phyloP scores from a whole-genome alignment of 768 basidiomycete species.

The Dioszegia crocea region DNA sequence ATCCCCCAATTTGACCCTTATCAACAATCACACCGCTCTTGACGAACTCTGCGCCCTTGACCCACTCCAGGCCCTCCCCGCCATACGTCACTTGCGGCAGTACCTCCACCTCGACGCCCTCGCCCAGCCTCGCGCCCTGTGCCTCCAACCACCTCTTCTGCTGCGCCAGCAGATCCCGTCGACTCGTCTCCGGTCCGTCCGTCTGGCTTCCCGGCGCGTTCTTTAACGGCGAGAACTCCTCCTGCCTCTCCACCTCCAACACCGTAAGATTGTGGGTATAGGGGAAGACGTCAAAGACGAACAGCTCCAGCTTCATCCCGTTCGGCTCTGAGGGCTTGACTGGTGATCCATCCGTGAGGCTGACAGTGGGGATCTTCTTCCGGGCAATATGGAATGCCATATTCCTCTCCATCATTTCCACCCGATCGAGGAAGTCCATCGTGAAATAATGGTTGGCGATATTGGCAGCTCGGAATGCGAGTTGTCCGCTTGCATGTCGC shows the following conservation, averaged over 20 bases:
- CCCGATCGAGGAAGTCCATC: constrained; percentile 69
- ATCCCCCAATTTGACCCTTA: background rate
- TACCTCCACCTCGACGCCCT: constrained; percentile 81
- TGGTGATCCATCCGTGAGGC: constrained; percentile 62
- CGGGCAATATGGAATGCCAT: constrained; percentile 97
- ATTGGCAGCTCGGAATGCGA: constrained; percentile 89
- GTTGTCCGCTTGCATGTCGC: constrained; percentile 67
- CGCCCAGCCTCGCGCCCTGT: constrained; percentile 69
- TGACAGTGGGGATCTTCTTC: constrained; percentile 89
- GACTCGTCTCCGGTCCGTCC: constrained; percentile 85
- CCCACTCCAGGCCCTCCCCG: constrained; percentile 78
- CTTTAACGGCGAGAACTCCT: constrained; percentile 96
- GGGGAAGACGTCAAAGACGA: constrained; percentile 98
- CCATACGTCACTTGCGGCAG: constrained; percentile 83
- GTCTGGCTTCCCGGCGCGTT: constrained; percentile 89
- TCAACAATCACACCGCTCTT: constrained; percentile 59
- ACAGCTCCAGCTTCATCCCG: constrained; percentile 98
- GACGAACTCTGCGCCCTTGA: constrained; percentile 72
- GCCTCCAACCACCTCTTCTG: constrained; percentile 75
- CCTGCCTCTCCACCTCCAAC: constrained; percentile 76
- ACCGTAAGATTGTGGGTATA: constrained; percentile 66
- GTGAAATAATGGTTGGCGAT: constrained; percentile 99
- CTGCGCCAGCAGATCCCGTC: constrained; percentile 81
- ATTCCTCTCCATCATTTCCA: constrained; percentile 75
- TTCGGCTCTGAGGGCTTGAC: constrained; percentile 87